Evolutionary conservation across 2,329 filamentous ascomycete genomes (phyloP).

Genomic region (Mycosphaerella arachidis): DNA sequence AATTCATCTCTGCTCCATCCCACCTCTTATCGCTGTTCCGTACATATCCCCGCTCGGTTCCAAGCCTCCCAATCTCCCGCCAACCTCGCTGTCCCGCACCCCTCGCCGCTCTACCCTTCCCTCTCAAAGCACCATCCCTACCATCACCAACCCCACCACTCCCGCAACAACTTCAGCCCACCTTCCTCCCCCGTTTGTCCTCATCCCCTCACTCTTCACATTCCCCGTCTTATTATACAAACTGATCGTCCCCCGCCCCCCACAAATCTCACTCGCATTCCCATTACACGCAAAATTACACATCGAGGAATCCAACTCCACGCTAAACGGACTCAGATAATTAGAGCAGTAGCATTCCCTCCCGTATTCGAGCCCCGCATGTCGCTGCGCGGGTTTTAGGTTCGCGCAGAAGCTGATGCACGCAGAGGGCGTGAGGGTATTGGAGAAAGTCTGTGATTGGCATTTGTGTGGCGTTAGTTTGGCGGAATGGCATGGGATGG

Average conservation of each 20-base stretch:
- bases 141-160: neutral
- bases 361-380: conserved; percentile 53
- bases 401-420: conserved; percentile 52
- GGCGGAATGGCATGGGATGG: neutral
- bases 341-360: conserved; percentile 60
- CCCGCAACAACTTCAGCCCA: neutral
- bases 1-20: neutral
- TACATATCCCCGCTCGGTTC: too few species aligned
- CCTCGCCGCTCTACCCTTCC: neutral
- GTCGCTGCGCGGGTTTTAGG: conserved; percentile 29
- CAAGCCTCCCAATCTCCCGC: too few species aligned
- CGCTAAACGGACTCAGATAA: conserved; percentile 46
- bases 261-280: conserved; percentile 50
- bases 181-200: conserved; percentile 1
- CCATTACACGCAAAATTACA: conserved; percentile 55
- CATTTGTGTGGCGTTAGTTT: neutral
- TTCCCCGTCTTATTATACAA: conserved; percentile 29
- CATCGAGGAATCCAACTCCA: conserved; percentile 41
- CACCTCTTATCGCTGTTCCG: too few species aligned
- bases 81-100: too few species aligned
- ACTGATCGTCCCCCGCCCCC: conserved; percentile 43
- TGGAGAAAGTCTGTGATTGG: conserved; percentile 32
- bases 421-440: conserved; percentile 48
- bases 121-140: conserved; percentile 2
- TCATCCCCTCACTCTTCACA: conserved; percentile 18